phyloP scores from a whole-genome alignment of 257 asterid genomes.

The Forsythia viridissima region DNA sequence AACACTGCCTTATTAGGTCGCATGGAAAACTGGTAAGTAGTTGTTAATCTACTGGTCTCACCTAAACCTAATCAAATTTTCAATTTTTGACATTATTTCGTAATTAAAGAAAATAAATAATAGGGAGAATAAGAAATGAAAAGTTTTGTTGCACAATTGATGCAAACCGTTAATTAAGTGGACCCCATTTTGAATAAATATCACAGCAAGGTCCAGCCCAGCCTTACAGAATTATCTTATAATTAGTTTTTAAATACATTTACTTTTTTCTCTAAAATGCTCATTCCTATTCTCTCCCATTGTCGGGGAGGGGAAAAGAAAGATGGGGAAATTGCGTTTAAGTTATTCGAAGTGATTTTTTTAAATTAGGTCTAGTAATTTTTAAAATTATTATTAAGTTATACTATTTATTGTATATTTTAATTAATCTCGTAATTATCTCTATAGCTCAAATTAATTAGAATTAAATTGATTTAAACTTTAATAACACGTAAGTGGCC shows the following conservation, averaged over 20 bases:
- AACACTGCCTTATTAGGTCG: too few relatives aligned
- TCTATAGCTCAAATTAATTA: too few relatives aligned
- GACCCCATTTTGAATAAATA: conserved; percentile 39
- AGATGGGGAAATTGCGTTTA: too few relatives aligned
- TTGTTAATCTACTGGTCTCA: neutral
- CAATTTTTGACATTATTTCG: too few relatives aligned
- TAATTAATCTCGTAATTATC: too few relatives aligned
- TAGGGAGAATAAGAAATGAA: neutral
- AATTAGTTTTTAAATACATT: conserved; percentile 23
- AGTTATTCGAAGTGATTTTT: too few relatives aligned
- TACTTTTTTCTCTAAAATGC: conserved; percentile 7
- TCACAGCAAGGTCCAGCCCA: conserved; percentile 35
- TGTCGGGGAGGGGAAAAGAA: conserved; percentile 13
- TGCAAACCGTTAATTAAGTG: conserved; percentile 22
- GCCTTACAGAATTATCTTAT: conserved; percentile 19
- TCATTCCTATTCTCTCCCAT: conserved; percentile 17
- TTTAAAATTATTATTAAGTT: too few relatives aligned
- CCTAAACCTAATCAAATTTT: neutral
- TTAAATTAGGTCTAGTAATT: too few relatives aligned
- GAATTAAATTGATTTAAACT: too few relatives aligned
- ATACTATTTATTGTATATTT: too few relatives aligned
- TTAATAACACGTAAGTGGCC: too few relatives aligned
- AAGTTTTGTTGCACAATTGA: conserved; percentile 13
- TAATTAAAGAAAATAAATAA: neutral
- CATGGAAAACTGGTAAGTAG: neutral